These are phyloP conservation scores for Ligustrum vulgare DNA, from an alignment of 257 asterid genomes.

Conservation along the genomic window DNA sequence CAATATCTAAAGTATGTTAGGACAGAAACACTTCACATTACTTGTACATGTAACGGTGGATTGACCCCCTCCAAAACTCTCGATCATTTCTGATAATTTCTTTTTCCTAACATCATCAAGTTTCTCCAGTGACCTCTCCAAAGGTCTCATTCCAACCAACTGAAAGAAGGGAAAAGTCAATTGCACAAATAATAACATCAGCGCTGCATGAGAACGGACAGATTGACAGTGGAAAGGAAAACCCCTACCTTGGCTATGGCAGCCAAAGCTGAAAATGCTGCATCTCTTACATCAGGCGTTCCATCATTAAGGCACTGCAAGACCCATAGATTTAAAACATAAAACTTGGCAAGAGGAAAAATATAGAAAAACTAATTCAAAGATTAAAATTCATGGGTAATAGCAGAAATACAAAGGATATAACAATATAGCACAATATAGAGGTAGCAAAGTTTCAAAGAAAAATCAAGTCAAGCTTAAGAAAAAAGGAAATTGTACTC, in stretches of 20 bases:
- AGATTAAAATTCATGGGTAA: background rate
- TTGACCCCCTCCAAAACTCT: conserved; percentile 63
- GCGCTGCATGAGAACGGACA: conserved; percentile 1
- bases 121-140: conserved; percentile 90
- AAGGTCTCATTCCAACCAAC: conserved; percentile 98
- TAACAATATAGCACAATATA: background rate
- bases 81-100: conserved; percentile 96
- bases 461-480: background rate
- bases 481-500: background rate
- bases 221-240: conserved; percentile 21
- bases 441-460: background rate
- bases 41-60: conserved; percentile 59
- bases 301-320: conserved; percentile 94
- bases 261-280: conserved; percentile 94
- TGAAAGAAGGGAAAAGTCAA: conserved; percentile 30
- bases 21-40: conserved; percentile 23
- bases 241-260: conserved; percentile 84
- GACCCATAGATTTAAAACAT: conserved; percentile 15
- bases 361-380: background rate
- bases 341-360: conserved; percentile 17
- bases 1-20: background rate
- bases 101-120: conserved; percentile 91
- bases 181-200: background rate
- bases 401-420: background rate
- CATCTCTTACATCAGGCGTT: conserved; percentile 99